Evolutionary conservation across 1,139 yeast species (phyloP).

Genomic region (Pichia sp.): DNA sequence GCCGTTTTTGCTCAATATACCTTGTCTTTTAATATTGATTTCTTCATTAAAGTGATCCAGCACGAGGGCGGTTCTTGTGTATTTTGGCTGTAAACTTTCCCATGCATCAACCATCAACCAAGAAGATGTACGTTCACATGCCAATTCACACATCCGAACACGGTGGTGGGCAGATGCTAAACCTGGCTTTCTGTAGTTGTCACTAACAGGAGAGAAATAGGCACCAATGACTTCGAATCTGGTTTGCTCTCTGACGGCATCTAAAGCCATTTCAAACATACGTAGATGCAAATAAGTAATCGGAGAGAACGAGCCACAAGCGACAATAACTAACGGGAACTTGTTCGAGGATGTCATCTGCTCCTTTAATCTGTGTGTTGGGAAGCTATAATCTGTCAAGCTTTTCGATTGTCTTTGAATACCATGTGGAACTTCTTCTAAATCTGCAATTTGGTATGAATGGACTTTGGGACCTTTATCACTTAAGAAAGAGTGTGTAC

Average conservation of each 20-base stretch:
- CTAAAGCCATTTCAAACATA: constrained; percentile 97
- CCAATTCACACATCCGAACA: constrained; percentile 97
- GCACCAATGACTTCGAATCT: constrained; percentile 96
- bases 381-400: constrained; percentile 70
- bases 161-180: constrained; percentile 86
- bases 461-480: constrained; percentile 43
- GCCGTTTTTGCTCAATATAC: constrained; percentile 69
- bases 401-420: constrained; percentile 79
- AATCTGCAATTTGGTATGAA: constrained; percentile 79
- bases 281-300: constrained; percentile 90
- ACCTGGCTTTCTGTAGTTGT: constrained; percentile 91
- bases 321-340: constrained; percentile 89
- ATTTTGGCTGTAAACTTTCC: constrained; percentile 92
- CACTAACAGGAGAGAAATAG: constrained; percentile 95
- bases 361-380: constrained; percentile 79
- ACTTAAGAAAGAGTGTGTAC: constrained; percentile 14
- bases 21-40: constrained; percentile 86
- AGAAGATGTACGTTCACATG: constrained; percentile 93
- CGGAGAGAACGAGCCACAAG: constrained; percentile 98
- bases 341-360: constrained; percentile 72
- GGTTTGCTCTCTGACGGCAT: constrained; percentile 90
- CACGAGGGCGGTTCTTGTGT: constrained; percentile 93
- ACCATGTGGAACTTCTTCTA: constrained; percentile 97
- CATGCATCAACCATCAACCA: constrained; percentile 99
- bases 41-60: constrained; percentile 97